phyloP scores from a whole-genome alignment of 495 filamentous ascomycete species.

The Acidiella bohemica region DNA sequence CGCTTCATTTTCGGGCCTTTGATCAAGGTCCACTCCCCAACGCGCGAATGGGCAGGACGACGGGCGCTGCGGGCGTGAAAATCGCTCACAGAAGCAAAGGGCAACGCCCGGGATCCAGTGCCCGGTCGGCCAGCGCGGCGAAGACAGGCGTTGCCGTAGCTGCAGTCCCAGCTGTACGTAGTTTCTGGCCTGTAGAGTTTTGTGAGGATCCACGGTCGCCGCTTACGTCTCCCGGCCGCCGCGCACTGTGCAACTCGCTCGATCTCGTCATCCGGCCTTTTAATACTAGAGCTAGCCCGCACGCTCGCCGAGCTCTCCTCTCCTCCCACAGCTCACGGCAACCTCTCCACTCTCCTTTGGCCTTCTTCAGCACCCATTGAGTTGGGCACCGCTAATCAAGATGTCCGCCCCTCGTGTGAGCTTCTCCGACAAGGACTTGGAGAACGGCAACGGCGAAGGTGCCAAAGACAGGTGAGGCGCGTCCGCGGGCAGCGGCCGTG shows the following conservation, averaged over 20 bases:
- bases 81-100: conserved; percentile 1
- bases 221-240: conserved; percentile 10
- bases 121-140: no score
- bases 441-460: conserved; percentile 16
- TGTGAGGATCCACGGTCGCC: conserved; percentile 1
- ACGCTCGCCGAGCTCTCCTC: conserved; percentile 4
- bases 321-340: conserved; percentile 1
- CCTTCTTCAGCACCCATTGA: conserved; percentile 10
- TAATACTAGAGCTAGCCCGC: neutral
- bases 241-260: neutral
- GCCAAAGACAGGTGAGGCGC: conserved; percentile 15
- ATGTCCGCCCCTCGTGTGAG: conserved; percentile 20
- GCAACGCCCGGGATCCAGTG: neutral
- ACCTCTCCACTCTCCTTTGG: conserved; percentile 5
- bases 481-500: neutral
- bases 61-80: neutral
- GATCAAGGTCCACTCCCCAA: conserved; percentile 1
- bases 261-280: conserved; percentile 11
- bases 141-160: no score
- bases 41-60: neutral
- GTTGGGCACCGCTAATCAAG: conserved; percentile 9
- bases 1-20: conserved; percentile 12
- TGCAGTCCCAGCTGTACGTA: no score
- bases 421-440: conserved; percentile 19
- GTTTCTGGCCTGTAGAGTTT: no score